Percentiles rank a stretch among this genome's conserved stretches.
phyloP scores from a whole-genome alignment of 805 yeast species.

The Metschnikowia proteae region DNA sequence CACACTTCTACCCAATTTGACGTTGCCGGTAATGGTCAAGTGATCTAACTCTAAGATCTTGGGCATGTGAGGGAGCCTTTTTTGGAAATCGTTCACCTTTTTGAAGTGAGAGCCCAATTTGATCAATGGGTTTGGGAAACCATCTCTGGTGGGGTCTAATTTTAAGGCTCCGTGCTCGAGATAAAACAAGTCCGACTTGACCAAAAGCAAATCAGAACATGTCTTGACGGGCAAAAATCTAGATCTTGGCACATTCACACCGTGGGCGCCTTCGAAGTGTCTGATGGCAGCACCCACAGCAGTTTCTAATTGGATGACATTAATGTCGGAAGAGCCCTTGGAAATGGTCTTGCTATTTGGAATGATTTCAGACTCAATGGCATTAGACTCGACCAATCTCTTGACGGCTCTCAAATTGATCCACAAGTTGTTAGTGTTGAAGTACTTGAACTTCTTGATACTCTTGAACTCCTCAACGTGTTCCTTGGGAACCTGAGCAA shows the following conservation, averaged over 20 bases:
- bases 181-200: conserved; percentile 89
- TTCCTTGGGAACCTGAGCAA: conserved; percentile 98
- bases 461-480: conserved; percentile 97
- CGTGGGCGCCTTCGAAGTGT: conserved; percentile 91
- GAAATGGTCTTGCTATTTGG: conserved; percentile 87
- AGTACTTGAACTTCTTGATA: conserved; percentile 95
- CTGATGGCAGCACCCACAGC: conserved; percentile 99
- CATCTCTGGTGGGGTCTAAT: conserved; percentile 80
- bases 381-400: conserved; percentile 79
- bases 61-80: conserved; percentile 92
- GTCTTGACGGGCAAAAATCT: conserved; percentile 98
- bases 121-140: conserved; percentile 88
- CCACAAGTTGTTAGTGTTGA: conserved; percentile 98
- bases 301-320: conserved; percentile 93
- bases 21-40: conserved; percentile 96
- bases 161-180: conserved; percentile 88
- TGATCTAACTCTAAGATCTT: conserved; percentile 95
- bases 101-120: conserved; percentile 96
- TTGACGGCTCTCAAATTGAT: conserved; percentile 91
- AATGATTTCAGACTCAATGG: conserved; percentile 87
- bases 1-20: conserved; percentile 82
- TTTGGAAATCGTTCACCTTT: conserved; percentile 87
- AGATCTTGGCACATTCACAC: conserved; percentile 97
- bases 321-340: conserved; percentile 70
- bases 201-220: conserved; percentile 88